Evolutionary conservation across 495 filamentous ascomycete genomes (phyloP), one percentile per base, ranked within the genome.

Genomic region (Sordaria brevicollis): DNA sequence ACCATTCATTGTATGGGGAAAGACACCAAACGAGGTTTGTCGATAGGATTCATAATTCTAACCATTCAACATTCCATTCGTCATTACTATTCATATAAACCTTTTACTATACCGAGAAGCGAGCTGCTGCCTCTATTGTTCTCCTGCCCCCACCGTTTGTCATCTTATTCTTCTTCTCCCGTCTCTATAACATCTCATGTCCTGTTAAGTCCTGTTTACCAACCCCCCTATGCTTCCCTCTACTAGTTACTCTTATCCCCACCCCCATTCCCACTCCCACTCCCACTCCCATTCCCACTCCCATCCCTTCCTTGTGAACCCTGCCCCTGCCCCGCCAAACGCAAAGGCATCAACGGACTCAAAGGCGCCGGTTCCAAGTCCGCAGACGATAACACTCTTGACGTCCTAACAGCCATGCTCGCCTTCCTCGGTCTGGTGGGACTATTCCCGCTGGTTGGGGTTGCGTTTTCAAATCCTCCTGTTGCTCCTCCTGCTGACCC

Each of bases 291-390:
- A 19, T 3, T 36, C 31, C 25, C 43, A 69, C 31, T 37, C 38
- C 8, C 70, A 67, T 3, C 69, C 66, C 19, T 71, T 43, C 43
- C n/a, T n/a, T n/a, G n/a, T n/a, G n/a, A n/a, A n/a, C n/a, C n/a
- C n/a, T n/a, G n/a, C n/a, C n/a, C n/a, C n/a, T n/a, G n/a, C n/a
- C n/a, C n/a, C n/a, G n/a, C n/a, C n/a, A n/a, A n/a, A n/a, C n/a
- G n/a, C 68, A 73, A 41, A n/a, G 74, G 67, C 7, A 72, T 68
- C 67, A 87, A 69, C 35, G 85, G 85, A 72, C 85, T 86, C 13
- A 87, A 72, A 34, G 75, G 74, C 3, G 77, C 79, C 4, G 79
- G 49, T 13, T 57, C 49, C 11, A 57, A 13, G 3, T 57, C 49
- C 11, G 25, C 25, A 3, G 49, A 5, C 2, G 49, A 57, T 57